phyloP scores from a whole-genome alignment of 192 early-diverging fungal genomes.

The Umbelopsis vinacea region DNA sequence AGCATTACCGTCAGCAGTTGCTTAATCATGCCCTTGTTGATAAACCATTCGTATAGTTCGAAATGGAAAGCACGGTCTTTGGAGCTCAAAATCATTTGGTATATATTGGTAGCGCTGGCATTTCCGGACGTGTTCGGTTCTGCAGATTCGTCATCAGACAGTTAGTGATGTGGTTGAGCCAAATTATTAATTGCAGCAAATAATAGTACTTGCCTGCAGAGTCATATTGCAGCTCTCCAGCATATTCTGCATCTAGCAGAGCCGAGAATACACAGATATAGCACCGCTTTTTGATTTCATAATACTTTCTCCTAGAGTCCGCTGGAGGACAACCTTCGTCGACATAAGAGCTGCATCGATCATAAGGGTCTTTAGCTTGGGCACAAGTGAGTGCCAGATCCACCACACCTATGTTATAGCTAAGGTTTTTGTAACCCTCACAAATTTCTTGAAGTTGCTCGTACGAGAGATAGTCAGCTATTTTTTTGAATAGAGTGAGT shows the following conservation, averaged over 20 bases:
- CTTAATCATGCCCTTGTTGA: slow-evolving; percentile 16
- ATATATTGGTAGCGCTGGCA: slow-evolving; percentile 30
- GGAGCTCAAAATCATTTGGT: slow-evolving; percentile 20
- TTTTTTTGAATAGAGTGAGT: not conserved
- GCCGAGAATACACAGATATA: slow-evolving; percentile 44
- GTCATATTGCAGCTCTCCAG: slow-evolving; percentile 8
- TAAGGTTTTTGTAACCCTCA: slow-evolving; percentile 27
- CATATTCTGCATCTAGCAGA: slow-evolving; percentile 10
- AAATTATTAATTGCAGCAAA: too few relatives aligned
- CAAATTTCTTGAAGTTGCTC: slow-evolving; percentile 8
- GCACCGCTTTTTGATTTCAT: slow-evolving; percentile 46
- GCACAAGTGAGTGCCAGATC: slow-evolving; percentile 62
- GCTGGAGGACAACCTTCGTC: slow-evolving; percentile 56
- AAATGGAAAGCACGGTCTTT: slow-evolving; percentile 36
- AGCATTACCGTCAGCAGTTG: slow-evolving; percentile 41
- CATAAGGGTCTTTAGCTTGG: slow-evolving; percentile 56
- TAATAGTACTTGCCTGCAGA: not conserved
- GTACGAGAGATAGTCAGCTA: slow-evolving; percentile 13
- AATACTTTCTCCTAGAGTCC: slow-evolving; percentile 47
- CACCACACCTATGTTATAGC: slow-evolving; percentile 59
- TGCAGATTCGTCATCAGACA: not conserved
- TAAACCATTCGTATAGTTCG: slow-evolving; percentile 35
- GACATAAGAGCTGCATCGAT: slow-evolving; percentile 60
- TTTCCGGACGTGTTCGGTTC: slow-evolving; percentile 28
- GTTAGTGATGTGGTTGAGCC: not conserved